Base-by-base conservation (phyloP, 2,329 filamentous ascomycete species). In the Curvularia sp. region DNA sequence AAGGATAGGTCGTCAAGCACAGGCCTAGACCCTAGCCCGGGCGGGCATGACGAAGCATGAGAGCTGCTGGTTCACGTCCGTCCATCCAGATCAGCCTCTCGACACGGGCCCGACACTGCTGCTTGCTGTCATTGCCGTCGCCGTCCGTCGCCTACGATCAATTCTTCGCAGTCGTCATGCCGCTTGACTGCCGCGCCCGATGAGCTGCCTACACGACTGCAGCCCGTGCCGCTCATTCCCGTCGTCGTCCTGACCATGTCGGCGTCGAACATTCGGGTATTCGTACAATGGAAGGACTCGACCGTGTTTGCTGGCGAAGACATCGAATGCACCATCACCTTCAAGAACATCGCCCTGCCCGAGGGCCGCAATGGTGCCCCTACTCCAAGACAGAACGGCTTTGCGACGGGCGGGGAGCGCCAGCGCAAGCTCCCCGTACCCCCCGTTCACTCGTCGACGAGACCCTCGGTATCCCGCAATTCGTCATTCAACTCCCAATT, bases 261-360 rank as follows among this genome's bases (percentile, higher is more conserved):
- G 61, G 53, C 67, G 51, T 76, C 74, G 66, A 94, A 96, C 82
- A 92, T 99, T 76, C 91, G 93, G 78, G 94, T 97, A 79, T 97
- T 94, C 77, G 92, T 99, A 78, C 89, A 89, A 81, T 99, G 94
- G 91, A 90, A 92, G 77, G 91, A 96, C 75, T 89, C 94, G 77
- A 93, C 91, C 62, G 92, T 99, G 71, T 99, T 98, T 80, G 92
- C 95, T 57, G 95, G 95, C 78, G 95, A 99, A 83, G 90, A 97
- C 74, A 86, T 98, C 73, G 91, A 93, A 80, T 98, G 95, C 80
- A 93, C 89, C 67, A 96, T 99, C 77, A 97, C 92, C 50, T 99
- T 99, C 81, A 94, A 90, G 80, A 99, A 99, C 76, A 85, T 93
- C 49, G 82, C 85, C 30, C 77, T 72, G 63, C 84, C 86, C n/a